A percentile compares a stretch with the other conserved stretches of the same genome.
Evolutionary conservation across 2,329 filamentous ascomycete genomes (phyloP).

Genomic region (Knufia petricola): DNA sequence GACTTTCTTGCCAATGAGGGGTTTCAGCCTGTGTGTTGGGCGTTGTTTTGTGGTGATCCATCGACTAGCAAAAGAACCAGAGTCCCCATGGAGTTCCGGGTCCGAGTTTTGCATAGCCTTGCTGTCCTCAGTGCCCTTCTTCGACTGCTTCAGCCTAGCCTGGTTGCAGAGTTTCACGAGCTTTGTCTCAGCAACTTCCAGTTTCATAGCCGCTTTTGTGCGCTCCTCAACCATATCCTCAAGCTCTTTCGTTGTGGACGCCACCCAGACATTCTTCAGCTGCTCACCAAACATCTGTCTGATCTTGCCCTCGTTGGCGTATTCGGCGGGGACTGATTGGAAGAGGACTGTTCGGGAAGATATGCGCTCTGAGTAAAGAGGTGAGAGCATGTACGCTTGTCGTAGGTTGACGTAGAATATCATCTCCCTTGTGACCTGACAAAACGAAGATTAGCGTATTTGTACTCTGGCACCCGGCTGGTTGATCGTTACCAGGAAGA

Average conservation of each 20-base stretch:
- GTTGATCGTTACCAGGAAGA: too few species aligned
- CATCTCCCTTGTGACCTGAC: slow-evolving; percentile 77
- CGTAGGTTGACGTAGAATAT: slow-evolving; percentile 89
- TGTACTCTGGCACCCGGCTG: too few species aligned
- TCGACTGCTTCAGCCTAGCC: slow-evolving; percentile 51
- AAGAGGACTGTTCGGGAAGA: slow-evolving; percentile 88
- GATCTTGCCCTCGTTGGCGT: slow-evolving; percentile 66
- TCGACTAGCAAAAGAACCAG: slow-evolving; percentile 60
- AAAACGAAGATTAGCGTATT: too few species aligned
- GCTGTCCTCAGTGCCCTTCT: slow-evolving; percentile 30
- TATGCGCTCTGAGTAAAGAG: slow-evolving; percentile 71
- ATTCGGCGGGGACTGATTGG: slow-evolving; percentile 69
- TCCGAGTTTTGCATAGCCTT: slow-evolving; percentile 24
- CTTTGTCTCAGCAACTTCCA: slow-evolving; percentile 80
- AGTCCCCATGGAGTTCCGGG: slow-evolving; percentile 53
- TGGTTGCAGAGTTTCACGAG: slow-evolving; percentile 71
- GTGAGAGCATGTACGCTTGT: slow-evolving; percentile 82
- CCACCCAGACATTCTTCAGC: slow-evolving; percentile 77
- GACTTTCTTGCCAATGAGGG: slow-evolving; percentile 72
- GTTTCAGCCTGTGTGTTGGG: slow-evolving; percentile 64
- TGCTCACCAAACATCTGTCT: slow-evolving; percentile 72
- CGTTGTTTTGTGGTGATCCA: slow-evolving; percentile 66
- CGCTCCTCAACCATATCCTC: slow-evolving; percentile 74
- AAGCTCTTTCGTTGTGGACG: slow-evolving; percentile 64
- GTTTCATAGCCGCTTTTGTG: slow-evolving; percentile 65